Evolutionary conservation across 2,329 filamentous ascomycete genomes (phyloP), one percentile per base, ranked within the genome.

Genomic region (Neobulgaria alba): DNA sequence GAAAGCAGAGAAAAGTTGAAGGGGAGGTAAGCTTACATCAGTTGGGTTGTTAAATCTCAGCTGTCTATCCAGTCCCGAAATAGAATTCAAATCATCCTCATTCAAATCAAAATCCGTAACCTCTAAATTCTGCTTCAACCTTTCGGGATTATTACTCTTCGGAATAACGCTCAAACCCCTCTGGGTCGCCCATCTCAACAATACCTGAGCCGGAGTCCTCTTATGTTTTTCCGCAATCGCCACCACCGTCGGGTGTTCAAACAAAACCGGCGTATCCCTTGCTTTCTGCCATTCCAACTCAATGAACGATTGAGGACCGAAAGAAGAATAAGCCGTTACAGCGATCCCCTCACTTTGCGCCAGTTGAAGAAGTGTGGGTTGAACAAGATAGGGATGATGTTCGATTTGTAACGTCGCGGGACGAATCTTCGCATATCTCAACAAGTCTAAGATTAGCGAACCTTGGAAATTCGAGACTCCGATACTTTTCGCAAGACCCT

Each of bases 371-470:
- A 93, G 75, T 39, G 78, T 72, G 45, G 69, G 64, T 71, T 93
- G 86, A 46, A 84, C 81, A 44, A 90, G 76, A 73, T 89, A 92
- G 18, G 86, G 86, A 72, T 93, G 87, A 68, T 90, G 85, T 71
- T 93, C 86, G 63, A 93, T 81, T 71, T 93, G 87, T 46, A 92
- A 79, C 30, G 82, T 80, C 29, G 85, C 82, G 7, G 85, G 84
- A 33, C 71, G 71, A 63, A 87, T 75, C 55, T 74, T 77, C 48
- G 84, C 84, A 64, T 88, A 86, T 56, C 82, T 77, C 59, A 90
- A 73, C 52, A 89, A 68, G 64, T 92, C 85, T 63, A 89, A 82
- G 57, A 93, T 65, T 49, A 86, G 69, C 64, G 83, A 75, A 34
- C 75, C 76, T 65, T 83, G 82, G 75, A 88, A 90, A 73, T 93